Base-by-base conservation (phyloP, 2,329 filamentous ascomycete genomes). In the Pseudogymnoascus sp. region DNA sequence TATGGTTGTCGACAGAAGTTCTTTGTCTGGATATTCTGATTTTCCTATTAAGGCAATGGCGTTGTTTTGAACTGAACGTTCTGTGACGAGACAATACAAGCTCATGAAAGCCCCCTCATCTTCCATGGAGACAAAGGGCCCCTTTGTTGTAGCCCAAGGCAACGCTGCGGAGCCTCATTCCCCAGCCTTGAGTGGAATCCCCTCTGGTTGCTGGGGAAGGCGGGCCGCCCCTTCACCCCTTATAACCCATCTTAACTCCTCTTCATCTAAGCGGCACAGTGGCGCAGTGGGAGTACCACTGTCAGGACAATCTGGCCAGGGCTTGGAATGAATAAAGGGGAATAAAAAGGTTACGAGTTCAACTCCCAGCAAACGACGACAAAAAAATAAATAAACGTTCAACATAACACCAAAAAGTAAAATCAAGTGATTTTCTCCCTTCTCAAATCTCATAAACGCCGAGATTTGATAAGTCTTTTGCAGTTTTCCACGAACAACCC, bases 221-320 rank as follows among this genome's bases (percentile, higher is more conserved):
- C n/a, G 35, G n/a, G 15, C 7, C 29, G 21, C n/a, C 4, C 29
- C 47, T 33, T 15, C 8, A 11, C 47, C 29, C 47, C 13, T 54
- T 21, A 35, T 54, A 54, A 54, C 29, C 47, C 9, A 35, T 13
- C 2, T 54, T 54, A 13, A 54, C n/a, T 33, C n/a, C 3, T 33
- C 29, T 21, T 54, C 5, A 54, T 35, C 33, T 35, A 54, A 54
- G 47, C 47, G 47, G 47, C 47, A 54, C 29, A 54, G 47, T 54
- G 47, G 47, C 47, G 47, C 47, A 54, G 47, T 54, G 47, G 47
- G n/a, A 54, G 47, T 54, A 54, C 47, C 47, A 54, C 47, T 54
- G 29, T 35, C 47, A 21, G 47, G 47, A 54, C 47, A 54, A 54
- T 54, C 47, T 54, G 47, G 47, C 47, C 47, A 54, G 47, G 47